phyloP scores from a whole-genome alignment of 129 eudicot genomes.

The Silybum marianum region DNA sequence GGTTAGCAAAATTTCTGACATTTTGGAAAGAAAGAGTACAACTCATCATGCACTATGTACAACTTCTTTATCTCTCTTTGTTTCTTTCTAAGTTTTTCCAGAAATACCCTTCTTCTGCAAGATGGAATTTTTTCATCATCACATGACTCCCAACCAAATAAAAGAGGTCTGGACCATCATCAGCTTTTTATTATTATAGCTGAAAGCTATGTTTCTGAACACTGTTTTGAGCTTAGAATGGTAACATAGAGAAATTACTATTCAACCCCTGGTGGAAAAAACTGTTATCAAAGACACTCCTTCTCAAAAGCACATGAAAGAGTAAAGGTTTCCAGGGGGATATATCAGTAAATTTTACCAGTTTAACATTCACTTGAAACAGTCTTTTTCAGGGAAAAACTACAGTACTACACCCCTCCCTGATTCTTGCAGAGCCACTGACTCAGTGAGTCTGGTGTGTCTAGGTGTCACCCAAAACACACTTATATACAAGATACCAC shows the following conservation, averaged over 20 bases:
- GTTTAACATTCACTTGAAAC: slow-evolving; percentile 22
- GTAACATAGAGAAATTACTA: slow-evolving; percentile 12
- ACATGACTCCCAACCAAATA: slow-evolving; percentile 43
- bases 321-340: slow-evolving; percentile 12
- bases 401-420: not conserved
- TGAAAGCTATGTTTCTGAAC: slow-evolving; percentile 28
- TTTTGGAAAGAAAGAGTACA: slow-evolving; percentile 28
- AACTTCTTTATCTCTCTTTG: slow-evolving; percentile 15
- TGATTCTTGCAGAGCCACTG: not conserved
- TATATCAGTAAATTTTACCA: slow-evolving; percentile 14
- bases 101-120: slow-evolving; percentile 31
- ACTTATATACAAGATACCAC: not conserved
- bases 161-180: slow-evolving; percentile 39
- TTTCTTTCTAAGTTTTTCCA: slow-evolving; percentile 26
- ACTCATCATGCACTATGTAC: slow-evolving; percentile 24
- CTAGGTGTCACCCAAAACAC: not conserved
- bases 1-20: too few species aligned
- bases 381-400: not conserved
- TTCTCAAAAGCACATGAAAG: not conserved
- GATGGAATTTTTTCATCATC: slow-evolving; percentile 28
- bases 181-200: slow-evolving; percentile 36
- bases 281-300: not conserved
- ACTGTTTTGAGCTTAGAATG: slow-evolving; percentile 10
- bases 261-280: not conserved
- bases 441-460: not conserved